phyloP scores from a whole-genome alignment of 305 asterid genomes.

The Petunia hybrid region DNA sequence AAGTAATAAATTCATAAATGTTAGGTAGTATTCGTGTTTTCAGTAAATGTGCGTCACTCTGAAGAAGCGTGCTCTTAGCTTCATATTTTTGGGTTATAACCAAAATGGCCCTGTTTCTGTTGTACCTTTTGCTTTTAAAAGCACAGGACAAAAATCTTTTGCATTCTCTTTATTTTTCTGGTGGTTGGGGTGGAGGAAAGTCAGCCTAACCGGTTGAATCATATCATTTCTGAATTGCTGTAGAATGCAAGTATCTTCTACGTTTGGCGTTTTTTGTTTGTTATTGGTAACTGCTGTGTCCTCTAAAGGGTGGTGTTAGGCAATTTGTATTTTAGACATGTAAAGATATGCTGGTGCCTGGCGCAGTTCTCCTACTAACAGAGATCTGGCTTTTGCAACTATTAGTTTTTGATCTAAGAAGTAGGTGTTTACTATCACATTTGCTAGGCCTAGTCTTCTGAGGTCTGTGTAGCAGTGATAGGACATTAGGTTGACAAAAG shows the following conservation, averaged over 20 bases:
- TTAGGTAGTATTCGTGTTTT: not conserved
- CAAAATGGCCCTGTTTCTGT: not conserved
- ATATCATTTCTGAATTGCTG: not conserved
- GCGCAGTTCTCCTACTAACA: not conserved
- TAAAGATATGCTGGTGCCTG: constrained; percentile 11
- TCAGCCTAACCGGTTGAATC: not conserved
- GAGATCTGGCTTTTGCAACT: too few species aligned
- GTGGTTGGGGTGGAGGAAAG: not conserved
- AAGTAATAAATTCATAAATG: not conserved
- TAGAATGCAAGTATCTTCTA: not conserved
- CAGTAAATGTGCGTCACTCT: not conserved
- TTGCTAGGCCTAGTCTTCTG: not conserved
- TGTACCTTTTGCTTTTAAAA: not conserved
- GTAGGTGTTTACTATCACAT: not conserved
- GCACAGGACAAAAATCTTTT: not conserved
- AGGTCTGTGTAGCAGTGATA: not conserved
- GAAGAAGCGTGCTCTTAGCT: not conserved
- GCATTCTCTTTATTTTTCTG: not conserved
- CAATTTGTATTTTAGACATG: not conserved
- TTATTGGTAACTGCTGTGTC: not conserved
- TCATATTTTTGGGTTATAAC: not conserved
- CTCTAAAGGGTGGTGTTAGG: not conserved
- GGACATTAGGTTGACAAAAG: not conserved
- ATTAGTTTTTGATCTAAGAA: not conserved
- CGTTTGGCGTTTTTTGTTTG: not conserved